Evolutionary conservation across 768 basidiomycete species (phyloP).

Genomic region (Naematelia encephala): DNA sequence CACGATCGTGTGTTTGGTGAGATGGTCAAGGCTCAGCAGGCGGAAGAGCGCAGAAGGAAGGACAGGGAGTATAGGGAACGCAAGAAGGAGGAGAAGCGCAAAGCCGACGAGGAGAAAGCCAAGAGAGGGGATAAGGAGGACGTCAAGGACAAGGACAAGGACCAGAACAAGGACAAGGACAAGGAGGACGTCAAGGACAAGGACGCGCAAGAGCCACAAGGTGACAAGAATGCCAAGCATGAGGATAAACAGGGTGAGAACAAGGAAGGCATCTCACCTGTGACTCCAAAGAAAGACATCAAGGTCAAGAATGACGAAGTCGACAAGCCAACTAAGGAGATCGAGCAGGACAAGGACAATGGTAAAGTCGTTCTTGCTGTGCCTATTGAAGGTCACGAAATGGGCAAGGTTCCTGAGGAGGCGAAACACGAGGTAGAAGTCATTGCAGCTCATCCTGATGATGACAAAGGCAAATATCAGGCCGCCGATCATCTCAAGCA

Average conservation of each 20-base stretch:
- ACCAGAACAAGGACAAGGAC: conserved; percentile 7
- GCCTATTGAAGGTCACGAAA: not conserved
- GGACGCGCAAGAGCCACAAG: conserved; percentile 4
- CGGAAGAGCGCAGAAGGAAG: conserved; percentile 28
- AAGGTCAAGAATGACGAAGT: conserved; percentile 1
- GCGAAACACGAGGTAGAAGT: conserved; percentile 8
- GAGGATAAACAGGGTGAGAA: not conserved
- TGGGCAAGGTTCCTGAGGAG: not conserved
- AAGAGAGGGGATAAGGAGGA: conserved; percentile 13
- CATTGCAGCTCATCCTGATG: not conserved
- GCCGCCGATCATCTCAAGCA: conserved; percentile 6
- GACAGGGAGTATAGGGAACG: conserved; percentile 38
- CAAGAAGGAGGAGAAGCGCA: conserved; percentile 29
- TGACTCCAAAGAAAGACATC: not conserved
- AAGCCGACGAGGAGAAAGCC: conserved; percentile 20
- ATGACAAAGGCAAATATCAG: not conserved
- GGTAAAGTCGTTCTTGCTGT: conserved; percentile 1
- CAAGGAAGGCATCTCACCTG: not conserved
- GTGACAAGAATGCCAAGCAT: not conserved
- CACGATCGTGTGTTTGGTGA: conserved; percentile 41
- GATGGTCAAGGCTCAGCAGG: conserved; percentile 35
- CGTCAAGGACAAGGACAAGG: conserved; percentile 12
- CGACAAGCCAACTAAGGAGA: not conserved
- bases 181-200: not conserved
- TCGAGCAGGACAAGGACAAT: not conserved